Base-by-base conservation (phyloP, 2,329 filamentous ascomycete species). In the Exutisphaerella laricina region DNA sequence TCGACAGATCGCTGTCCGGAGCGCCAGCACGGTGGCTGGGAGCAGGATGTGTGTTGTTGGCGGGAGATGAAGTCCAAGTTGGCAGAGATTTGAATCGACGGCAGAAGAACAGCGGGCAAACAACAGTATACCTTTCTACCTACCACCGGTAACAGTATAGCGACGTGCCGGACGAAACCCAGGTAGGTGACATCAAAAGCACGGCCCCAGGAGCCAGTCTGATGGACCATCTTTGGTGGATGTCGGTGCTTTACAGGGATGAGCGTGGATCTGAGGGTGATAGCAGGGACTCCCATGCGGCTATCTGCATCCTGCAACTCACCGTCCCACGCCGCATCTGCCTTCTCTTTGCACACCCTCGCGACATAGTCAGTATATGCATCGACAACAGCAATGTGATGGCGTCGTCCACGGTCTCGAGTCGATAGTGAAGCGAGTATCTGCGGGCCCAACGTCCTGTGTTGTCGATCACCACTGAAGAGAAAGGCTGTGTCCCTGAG, bases 221-320 rank as follows among this genome's bases (percentile, higher is more conserved):
- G 14, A 16, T 39, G 37, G 37, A 23, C 18, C 20, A 22, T 10
- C 26, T 32, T 31, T 31, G 26, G 26, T 40, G 29, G 26, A 40
- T 26, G 38, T 26, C 17, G 23, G 5, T n/a, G 14, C 3, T n/a
- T n/a, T n/a, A n/a, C n/a, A n/a, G n/a, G n/a, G n/a, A 5, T 17
- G 30, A 9, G 30, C 16, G 14, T 17, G 16, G 30, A 10, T 14
- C 30, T 33, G 23, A 10, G 4, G 14, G 8, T 20, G 12, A 23
- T 12, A 34, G 22, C 39, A 41, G 21, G 39, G 39, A 18, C 16
- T 23, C 30, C 39, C 39, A 34, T 41, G 39, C 36, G 16, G 23
- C 16, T 30, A n/a, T 26, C 25, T 33, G 30, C 30, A 18, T n/a
- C n/a, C n/a, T n/a, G n/a, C n/a, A n/a, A n/a, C n/a, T n/a, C n/a